Evolutionary conservation across 2,329 filamentous ascomycete genomes (phyloP), one percentile per base, ranked within the genome.

Genomic region (Pseudonectria buxi): DNA sequence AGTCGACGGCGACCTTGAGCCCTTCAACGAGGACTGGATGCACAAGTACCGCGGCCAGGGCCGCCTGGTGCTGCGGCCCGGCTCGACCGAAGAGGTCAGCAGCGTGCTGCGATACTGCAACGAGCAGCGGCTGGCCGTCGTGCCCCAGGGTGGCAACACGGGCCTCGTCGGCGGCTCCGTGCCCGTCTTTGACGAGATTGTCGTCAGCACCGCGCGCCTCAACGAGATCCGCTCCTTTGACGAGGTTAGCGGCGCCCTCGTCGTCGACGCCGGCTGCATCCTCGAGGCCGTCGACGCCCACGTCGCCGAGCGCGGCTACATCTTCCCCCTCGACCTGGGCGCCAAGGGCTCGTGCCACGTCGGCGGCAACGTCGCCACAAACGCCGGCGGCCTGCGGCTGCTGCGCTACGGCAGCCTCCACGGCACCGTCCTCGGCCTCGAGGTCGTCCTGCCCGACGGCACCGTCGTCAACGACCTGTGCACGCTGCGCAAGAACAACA

Each of bases 1-100:
- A 61, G 79, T 65, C 22, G 60, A 80, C n/a, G 84, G 86, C 51
- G 92, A 96, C 57, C 73, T 96, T 46, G 86, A 92, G 58, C 76
- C 85, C 7, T 98, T 88, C 73, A 98, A 98, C 64, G 79, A 81
- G 57, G 92, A 98, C 66, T 98, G 94, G 92, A 95, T 98, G 89
- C 82, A 86, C 63, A 98, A 98, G 67, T 98, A 95, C 68, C 81
- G 86, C 42, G 94, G 92, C 22, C 88, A 95, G 63, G 80, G 86
- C 42, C 79, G 81, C 55, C 69, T 98, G 16, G 88, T 96, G 4
- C 67, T 98, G 44, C 94, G 88, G 65, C 92, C 92, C 10, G 76
- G 74, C 33, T 83, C 78, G 12, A 90, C 86, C 1, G 81, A 90
- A 53, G 83, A 98, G 63, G 86, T 96, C 51, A 94, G 87, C 75